Conservation (phyloP, 2,329 filamentous ascomycete species). For the Orbilia blumenaviensis region DNA sequence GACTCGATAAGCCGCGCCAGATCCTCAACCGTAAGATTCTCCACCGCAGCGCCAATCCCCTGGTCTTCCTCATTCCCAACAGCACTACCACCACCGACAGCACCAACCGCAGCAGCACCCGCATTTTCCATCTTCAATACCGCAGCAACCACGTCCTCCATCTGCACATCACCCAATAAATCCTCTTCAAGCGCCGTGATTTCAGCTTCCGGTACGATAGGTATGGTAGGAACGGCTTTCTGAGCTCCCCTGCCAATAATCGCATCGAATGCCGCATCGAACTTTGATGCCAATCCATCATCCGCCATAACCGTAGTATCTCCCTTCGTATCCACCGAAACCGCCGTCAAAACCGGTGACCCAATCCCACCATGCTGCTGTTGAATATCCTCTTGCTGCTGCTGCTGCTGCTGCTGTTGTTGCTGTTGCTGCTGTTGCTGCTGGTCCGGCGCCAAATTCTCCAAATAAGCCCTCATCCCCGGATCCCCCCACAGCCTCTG, state of each 20-base stretch:
- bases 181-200: neutral
- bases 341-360: neutral
- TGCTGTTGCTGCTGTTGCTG: neutral
- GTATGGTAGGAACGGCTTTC: neutral
- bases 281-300: slow-evolving; percentile 38
- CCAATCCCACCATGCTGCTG: too few species aligned
- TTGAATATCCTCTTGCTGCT: neutral
- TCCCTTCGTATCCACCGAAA: neutral
- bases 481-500: slow-evolving; percentile 47
- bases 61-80: neutral
- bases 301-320: slow-evolving; percentile 1
- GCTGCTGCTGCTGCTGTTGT: neutral
- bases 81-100: neutral
- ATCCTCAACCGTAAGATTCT: slow-evolving; percentile 23
- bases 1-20: slow-evolving; percentile 29
- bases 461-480: slow-evolving; percentile 33
- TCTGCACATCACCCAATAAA: slow-evolving; percentile 11
- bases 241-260: slow-evolving; percentile 24
- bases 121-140: slow-evolving; percentile 6
- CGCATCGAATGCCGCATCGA: slow-evolving; percentile 48
- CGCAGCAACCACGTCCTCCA: slow-evolving; percentile 6
- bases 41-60: neutral
- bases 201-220: neutral
- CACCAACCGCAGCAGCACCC: neutral
- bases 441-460: slow-evolving; percentile 28